phyloP scores from a whole-genome alignment of 2,329 filamentous ascomycete species.

The Clarireedia paspali region DNA sequence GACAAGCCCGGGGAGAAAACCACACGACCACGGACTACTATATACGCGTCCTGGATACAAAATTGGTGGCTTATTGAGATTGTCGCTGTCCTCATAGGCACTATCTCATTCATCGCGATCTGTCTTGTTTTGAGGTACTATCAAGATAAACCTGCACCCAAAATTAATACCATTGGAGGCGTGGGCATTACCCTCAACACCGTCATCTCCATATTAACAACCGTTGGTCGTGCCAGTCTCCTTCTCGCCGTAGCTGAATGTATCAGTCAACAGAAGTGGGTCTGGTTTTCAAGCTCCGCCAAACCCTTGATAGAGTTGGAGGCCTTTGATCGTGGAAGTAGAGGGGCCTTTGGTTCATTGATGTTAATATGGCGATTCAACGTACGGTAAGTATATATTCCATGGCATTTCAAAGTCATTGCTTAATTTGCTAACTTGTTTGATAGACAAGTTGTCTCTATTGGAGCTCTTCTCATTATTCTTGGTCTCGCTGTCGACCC shows the following conservation, averaged over 20 bases:
- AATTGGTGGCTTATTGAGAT: neutral
- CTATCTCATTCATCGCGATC: neutral
- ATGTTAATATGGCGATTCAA: neutral
- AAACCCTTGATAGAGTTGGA: neutral
- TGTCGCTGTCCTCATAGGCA: neutral
- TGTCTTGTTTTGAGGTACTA: neutral
- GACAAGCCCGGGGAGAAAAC: too few relatives aligned
- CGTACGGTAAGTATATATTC: neutral
- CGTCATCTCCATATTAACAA: neutral
- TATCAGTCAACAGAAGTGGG: neutral
- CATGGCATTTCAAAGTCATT: too few relatives aligned
- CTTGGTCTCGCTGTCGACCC: too few relatives aligned
- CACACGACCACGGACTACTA: too few relatives aligned
- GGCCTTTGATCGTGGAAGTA: neutral
- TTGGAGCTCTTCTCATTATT: too few relatives aligned
- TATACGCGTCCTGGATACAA: neutral
- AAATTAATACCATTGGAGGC: neutral
- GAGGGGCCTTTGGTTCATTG: neutral
- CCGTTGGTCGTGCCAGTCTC: neutral
- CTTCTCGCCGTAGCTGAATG: neutral
- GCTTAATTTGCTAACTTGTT: too few relatives aligned
- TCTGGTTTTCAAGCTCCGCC: neutral
- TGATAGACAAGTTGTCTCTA: too few relatives aligned
- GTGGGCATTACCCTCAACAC: neutral
- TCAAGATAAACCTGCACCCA: neutral